Evolutionary conservation across 176 grass and related monocot genomes (phyloP).

Genomic region (Oryza australiensis): DNA sequence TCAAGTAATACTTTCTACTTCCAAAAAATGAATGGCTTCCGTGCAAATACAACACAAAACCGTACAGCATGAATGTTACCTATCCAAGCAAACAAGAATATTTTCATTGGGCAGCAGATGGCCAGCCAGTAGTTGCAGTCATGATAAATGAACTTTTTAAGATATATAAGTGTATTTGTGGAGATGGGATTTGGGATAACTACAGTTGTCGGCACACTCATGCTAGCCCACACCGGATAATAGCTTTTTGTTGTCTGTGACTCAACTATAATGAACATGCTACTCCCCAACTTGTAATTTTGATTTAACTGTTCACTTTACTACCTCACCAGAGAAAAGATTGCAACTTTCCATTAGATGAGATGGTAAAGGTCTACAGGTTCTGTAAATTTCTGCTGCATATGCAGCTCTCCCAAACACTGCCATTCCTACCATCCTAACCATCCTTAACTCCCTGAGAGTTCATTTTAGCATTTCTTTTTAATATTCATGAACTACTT

Average conservation of each 20-base stretch:
- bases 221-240: slow-evolving; percentile 14
- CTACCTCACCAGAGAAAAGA: slow-evolving; percentile 18
- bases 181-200: background rate
- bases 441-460: too few species aligned
- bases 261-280: slow-evolving; percentile 17
- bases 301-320: too few species aligned
- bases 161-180: background rate
- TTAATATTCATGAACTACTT: too few species aligned
- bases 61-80: background rate
- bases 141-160: slow-evolving; percentile 22
- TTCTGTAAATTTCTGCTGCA: background rate
- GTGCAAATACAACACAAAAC: slow-evolving; percentile 18
- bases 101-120: background rate
- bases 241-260: background rate
- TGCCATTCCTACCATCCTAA: too few species aligned
- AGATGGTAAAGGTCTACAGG: background rate
- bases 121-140: background rate
- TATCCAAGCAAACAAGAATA: background rate
- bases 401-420: background rate
- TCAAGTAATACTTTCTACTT: too few species aligned
- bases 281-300: slow-evolving; percentile 4
- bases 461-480: too few species aligned
- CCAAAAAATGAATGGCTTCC: slow-evolving; percentile 19
- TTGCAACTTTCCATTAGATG: background rate
- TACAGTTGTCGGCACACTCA: slow-evolving; percentile 45